Base-by-base conservation (phyloP, 2,329 filamentous ascomycete species). In the Hymenoscyphus scutula region DNA sequence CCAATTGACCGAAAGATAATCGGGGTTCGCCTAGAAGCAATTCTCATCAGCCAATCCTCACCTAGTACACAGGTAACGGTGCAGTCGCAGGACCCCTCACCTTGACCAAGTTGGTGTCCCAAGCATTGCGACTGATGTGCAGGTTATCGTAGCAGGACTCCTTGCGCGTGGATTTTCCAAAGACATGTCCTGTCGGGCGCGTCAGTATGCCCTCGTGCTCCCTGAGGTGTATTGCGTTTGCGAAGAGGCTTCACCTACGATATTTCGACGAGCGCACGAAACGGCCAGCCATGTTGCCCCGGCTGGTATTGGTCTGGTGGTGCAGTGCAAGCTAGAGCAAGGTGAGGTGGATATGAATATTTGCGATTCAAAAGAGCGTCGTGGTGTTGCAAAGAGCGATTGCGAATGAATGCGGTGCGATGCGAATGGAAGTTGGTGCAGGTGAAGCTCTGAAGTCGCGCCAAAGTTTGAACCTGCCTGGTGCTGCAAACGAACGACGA, bases 141-240 rank as follows among this genome's bases (percentile, higher is more conserved):
- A 99, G 82, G 78, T 98, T 98, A 79, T 99, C 95, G 80, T 98
- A 99, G 83, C 93, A 97, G 84, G 91, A 91, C 77, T 99, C 95
- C 85, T 97, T 97, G 79, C 91, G 89, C 69, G 93, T 96, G 67
- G 92, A 81, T 80, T 96, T 95, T 76, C 95, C 95, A 82, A 97
- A 99, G 81, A 99, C 90, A 84, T 99, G 95, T 83, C 94, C 94
- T 97, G 77, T 57, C 59, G 10, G 19, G 37, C 41, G 11, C 30
- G 65, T 73, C 62, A 73, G 69, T 64, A 59, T 67, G 65, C 32
- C 64, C 68, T 67, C 61, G 64, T 72, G 71, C 63, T 30, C 32
- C 34, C 62, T 63, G 68, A 66, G 54, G n/a, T n/a, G n/a, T n/a
- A n/a, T 27, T 27, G 57, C 38, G 38, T 27, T 27, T 17, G 34